Conservation (phyloP, 1,139 yeast genomes). For the Hyphopichia khmerensis region DNA sequence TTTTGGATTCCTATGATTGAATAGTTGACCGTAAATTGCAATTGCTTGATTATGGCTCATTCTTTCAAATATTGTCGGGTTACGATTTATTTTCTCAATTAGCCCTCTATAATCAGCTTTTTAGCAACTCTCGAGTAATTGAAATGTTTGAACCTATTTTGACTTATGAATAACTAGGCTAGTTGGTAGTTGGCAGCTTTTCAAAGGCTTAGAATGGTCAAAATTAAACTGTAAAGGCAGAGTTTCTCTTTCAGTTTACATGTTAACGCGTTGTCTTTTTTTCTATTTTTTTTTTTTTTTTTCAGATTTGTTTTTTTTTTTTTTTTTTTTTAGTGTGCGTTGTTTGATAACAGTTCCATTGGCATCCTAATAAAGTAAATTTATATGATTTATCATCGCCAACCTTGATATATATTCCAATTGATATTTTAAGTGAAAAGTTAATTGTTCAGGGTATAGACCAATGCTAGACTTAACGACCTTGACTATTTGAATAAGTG, state of each 20-base stretch:
- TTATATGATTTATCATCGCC: background rate
- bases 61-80: background rate
- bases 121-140: too few species aligned
- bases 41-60: conserved; percentile 15
- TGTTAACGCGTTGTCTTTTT: background rate
- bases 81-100: too few species aligned
- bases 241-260: background rate
- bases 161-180: too few species aligned
- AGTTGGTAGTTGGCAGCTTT: too few species aligned
- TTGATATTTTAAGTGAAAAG: too few species aligned
- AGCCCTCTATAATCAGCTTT: too few species aligned
- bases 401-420: too few species aligned
- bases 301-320: background rate
- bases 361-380: background rate
- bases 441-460: too few species aligned
- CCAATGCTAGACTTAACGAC: too few species aligned
- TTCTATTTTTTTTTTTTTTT: background rate
- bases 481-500: too few species aligned
- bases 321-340: background rate
- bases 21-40: conserved; percentile 24
- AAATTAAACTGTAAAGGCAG: background rate
- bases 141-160: too few species aligned
- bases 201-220: too few species aligned
- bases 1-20: conserved; percentile 17
- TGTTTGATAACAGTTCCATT: background rate